Evolutionary conservation across 345 rosid genomes (phyloP).

Genomic region (Aquilaria yunnanensis): DNA sequence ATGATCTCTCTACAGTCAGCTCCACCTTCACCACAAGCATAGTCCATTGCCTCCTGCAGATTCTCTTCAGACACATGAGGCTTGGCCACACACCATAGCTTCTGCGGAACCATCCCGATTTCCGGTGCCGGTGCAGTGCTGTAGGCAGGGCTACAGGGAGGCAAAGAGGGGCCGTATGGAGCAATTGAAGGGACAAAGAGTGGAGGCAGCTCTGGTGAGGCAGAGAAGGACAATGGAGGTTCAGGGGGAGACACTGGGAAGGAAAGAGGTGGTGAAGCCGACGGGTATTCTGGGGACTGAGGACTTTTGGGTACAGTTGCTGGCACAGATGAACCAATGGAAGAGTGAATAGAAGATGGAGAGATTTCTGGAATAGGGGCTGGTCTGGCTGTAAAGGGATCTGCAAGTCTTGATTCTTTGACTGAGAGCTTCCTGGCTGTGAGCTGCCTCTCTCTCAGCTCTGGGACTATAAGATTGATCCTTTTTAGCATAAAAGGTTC

Average conservation of each 20-base stretch:
- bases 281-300: conserved; percentile 16
- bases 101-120: conserved; percentile 24
- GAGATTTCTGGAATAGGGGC: conserved; percentile 43
- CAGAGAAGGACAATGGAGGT: conserved; percentile 21
- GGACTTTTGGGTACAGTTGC: conserved; percentile 41
- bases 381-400: conserved; percentile 42
- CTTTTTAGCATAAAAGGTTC: conserved; percentile 36
- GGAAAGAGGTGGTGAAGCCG: conserved; percentile 19
- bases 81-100: conserved; percentile 72
- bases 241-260: conserved; percentile 16
- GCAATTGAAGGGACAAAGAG: conserved; percentile 18
- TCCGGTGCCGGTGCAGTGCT: conserved; percentile 25
- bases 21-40: conserved; percentile 69
- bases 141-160: conserved; percentile 36
- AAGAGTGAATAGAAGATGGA: conserved; percentile 33
- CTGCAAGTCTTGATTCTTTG: conserved; percentile 21
- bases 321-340: conserved; percentile 47
- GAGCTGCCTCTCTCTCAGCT: conserved; percentile 12
- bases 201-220: conserved; percentile 40
- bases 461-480: conserved; percentile 39
- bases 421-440: conserved; percentile 40
- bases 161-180: conserved; percentile 27
- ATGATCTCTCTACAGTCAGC: conserved; percentile 52
- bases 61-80: conserved; percentile 60
- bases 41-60: conserved; percentile 59